phyloP scores from a whole-genome alignment of 331 rosid genomes.

The Malus hybrid region DNA sequence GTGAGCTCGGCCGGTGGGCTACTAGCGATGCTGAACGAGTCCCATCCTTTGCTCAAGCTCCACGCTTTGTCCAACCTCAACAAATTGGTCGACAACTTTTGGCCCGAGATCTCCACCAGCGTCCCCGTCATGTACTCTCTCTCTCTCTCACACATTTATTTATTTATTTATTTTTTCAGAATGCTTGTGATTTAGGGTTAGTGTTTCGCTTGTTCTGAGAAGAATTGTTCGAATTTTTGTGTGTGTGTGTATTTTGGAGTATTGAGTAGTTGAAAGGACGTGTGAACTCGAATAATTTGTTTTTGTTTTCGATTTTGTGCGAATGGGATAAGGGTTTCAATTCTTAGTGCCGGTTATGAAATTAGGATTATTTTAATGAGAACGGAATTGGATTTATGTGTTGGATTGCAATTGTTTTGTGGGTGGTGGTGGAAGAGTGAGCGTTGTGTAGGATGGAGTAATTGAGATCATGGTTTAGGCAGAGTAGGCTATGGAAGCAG shows the following conservation, averaged over 20 bases:
- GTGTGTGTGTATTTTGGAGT: background rate
- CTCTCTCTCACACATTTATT: background rate
- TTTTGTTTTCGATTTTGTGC: background rate
- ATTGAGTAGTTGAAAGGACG: background rate
- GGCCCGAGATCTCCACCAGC: slow-evolving; percentile 83
- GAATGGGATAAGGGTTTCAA: background rate
- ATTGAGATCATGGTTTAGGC: background rate
- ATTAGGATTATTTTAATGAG: background rate
- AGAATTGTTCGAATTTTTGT: background rate
- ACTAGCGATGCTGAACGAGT: slow-evolving; percentile 72
- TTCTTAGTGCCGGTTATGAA: background rate
- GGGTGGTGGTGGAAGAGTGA: background rate
- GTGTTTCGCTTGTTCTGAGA: background rate
- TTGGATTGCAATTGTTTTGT: background rate
- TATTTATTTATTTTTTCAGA: background rate
- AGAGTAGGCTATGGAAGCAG: background rate
- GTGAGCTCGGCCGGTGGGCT: slow-evolving; percentile 74
- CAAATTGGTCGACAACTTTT: slow-evolving; percentile 58
- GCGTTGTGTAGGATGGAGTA: background rate
- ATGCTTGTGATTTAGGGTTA: background rate
- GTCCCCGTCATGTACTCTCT: slow-evolving; percentile 53
- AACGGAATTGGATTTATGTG: background rate
- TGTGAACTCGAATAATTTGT: background rate
- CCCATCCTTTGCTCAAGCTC: slow-evolving; percentile 59
- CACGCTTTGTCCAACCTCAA: slow-evolving; percentile 74